phyloP scores from a whole-genome alignment of 768 basidiomycete species.

The Gloeostereum incarnatum region DNA sequence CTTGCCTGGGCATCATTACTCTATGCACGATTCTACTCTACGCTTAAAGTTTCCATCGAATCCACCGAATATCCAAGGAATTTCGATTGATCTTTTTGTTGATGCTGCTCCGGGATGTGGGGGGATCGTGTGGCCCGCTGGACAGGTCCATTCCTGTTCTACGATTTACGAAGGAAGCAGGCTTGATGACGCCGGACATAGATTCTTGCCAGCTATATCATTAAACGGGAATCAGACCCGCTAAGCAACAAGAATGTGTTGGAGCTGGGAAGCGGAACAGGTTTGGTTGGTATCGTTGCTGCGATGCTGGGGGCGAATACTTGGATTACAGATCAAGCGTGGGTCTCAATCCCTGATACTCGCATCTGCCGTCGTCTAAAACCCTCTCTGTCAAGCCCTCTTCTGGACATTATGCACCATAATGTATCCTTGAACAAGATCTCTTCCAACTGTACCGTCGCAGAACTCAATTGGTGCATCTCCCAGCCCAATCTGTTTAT shows the following conservation, averaged over 20 bases:
- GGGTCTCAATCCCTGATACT: constrained; percentile 24
- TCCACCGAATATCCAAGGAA: constrained; percentile 8
- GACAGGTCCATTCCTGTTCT: constrained; percentile 43
- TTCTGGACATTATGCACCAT: constrained; percentile 68
- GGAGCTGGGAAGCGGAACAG: constrained; percentile 89
- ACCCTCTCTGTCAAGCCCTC: constrained; percentile 35
- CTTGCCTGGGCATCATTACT: constrained; percentile 9
- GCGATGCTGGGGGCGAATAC: constrained; percentile 57
- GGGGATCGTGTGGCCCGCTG: constrained; percentile 89
- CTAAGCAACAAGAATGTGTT: constrained; percentile 52
- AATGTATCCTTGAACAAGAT: constrained; percentile 68
- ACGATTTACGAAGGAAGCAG: not conserved
- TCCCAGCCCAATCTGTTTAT: constrained; percentile 4
- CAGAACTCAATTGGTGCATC: constrained; percentile 77
- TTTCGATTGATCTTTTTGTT: constrained; percentile 46
- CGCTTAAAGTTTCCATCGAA: constrained; percentile 2
- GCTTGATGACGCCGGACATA: constrained; percentile 17
- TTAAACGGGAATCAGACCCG: constrained; percentile 37
- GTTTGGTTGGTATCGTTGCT: constrained; percentile 83
- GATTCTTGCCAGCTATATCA: constrained; percentile 75
- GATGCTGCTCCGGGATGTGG: constrained; percentile 88
- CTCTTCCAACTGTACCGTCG: constrained; percentile 37
- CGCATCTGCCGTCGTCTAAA: constrained; percentile 8
- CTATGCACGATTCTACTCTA: constrained; percentile 2
- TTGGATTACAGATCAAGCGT: constrained; percentile 90